Base-by-base conservation (phyloP, 108 stramenopile genomes). In the Fragilaria crotonensis region DNA sequence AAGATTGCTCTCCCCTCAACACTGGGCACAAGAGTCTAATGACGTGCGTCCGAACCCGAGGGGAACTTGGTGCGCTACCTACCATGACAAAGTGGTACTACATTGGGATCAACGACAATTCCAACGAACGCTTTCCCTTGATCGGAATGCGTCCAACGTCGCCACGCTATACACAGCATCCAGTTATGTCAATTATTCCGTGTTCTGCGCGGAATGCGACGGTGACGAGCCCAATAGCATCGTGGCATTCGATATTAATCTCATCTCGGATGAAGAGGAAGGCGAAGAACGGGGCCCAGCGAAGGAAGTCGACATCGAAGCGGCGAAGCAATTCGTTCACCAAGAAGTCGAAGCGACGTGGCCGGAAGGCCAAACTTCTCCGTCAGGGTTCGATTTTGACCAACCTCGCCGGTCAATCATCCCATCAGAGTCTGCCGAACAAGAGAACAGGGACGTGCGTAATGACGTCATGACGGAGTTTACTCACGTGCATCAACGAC, bases 401-500 rank as follows among this genome's bases (percentile, higher is more conserved):
- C n/a, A n/a, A n/a, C n/a, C n/a, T n/a, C n/a, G n/a, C n/a, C n/a
- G n/a, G n/a, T n/a, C n/a, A n/a, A n/a, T n/a, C n/a, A n/a, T n/a
- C n/a, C n/a, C n/a, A n/a, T n/a, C n/a, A n/a, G n/a, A n/a, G n/a
- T n/a, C n/a, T n/a, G n/a, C n/a, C n/a, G n/a, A n/a, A n/a, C n/a
- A n/a, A n/a, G n/a, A n/a, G n/a, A n/a, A n/a, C n/a, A n/a, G n/a
- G n/a, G n/a, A n/a, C n/a, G n/a, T n/a, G n/a, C n/a, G n/a, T n/a
- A n/a, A n/a, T n/a, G n/a, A n/a, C n/a, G n/a, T n/a, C n/a, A n/a
- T n/a, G n/a, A n/a, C n/a, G n/a, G n/a, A n/a, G n/a, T n/a, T n/a
- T n/a, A n/a, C n/a, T n/a, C n/a, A n/a, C n/a, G n/a, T 66, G 72
- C 66, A 73, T 26, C 60, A 67, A 51, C 26, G 62, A 5, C 57